Conservation (phyloP, 179 eudicot genomes). For the Carnegiea gigantea region DNA sequence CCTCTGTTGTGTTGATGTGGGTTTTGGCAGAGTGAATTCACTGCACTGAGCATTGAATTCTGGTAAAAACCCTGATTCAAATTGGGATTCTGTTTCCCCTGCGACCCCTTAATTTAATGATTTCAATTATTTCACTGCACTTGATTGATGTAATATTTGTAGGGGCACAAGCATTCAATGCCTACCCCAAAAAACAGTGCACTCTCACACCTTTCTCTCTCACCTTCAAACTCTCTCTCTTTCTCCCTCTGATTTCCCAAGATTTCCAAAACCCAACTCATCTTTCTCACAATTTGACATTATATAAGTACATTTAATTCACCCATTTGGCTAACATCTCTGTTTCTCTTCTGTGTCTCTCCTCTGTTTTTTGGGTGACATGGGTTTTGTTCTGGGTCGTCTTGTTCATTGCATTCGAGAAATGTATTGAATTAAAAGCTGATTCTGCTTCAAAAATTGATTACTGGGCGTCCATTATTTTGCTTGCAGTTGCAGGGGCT, state of each 20-base stretch:
- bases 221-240: neutral
- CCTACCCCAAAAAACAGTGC: slow-evolving; percentile 8
- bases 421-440: slow-evolving; percentile 11
- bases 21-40: slow-evolving; percentile 7
- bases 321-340: slow-evolving; percentile 18
- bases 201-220: neutral
- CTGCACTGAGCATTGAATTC: slow-evolving; percentile 25
- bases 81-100: slow-evolving; percentile 8
- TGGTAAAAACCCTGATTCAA: slow-evolving; percentile 18
- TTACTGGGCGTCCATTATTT: slow-evolving; percentile 14
- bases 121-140: slow-evolving; percentile 6
- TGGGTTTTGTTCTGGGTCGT: neutral
- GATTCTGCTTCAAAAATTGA: neutral
- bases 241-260: slow-evolving; percentile 28
- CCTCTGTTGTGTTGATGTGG: neutral
- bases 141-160: slow-evolving; percentile 27
- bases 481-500: neutral
- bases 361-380: neutral
- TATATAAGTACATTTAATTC: slow-evolving; percentile 31
- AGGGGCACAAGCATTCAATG: slow-evolving; percentile 31
- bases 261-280: slow-evolving; percentile 17
- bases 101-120: neutral
- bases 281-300: slow-evolving; percentile 20
- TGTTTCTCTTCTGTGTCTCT: slow-evolving; percentile 5
- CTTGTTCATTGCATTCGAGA: neutral